These are phyloP conservation scores for Endocalyx cinctus DNA, from an alignment of 2,329 filamentous ascomycete genomes.

Conservation along the genomic window DNA sequence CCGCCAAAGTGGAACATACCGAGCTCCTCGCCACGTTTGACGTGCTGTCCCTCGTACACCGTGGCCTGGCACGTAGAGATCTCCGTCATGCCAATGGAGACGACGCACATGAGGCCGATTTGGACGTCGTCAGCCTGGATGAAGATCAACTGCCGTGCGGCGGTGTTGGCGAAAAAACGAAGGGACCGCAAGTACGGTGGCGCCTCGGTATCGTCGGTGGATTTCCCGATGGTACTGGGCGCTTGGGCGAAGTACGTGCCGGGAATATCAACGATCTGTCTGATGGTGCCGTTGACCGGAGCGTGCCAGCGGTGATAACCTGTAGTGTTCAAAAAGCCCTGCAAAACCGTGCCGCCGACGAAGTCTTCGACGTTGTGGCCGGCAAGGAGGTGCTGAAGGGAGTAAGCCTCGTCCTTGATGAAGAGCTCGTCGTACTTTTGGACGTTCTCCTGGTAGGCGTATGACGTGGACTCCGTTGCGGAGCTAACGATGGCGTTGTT, in stretches of 20 bases:
- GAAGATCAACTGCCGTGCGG: conserved; percentile 65
- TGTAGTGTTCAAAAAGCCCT: conserved; percentile 54
- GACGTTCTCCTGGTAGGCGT: conserved; percentile 33
- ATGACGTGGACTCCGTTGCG: conserved; percentile 51
- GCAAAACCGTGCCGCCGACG: conserved; percentile 52
- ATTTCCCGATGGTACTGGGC: no score
- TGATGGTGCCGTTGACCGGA: conserved; percentile 51
- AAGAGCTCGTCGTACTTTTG: conserved; percentile 51
- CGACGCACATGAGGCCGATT: conserved; percentile 66
- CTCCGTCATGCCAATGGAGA: conserved; percentile 73
- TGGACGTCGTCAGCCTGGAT: conserved; percentile 62
- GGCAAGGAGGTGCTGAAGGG: conserved; percentile 49
- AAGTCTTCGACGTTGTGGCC: conserved; percentile 47
- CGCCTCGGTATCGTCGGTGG: no score
- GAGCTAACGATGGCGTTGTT: conserved; percentile 49
- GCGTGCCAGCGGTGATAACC: conserved; percentile 61
- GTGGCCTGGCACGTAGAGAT: conserved; percentile 70
- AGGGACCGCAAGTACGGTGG: no score
- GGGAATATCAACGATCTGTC: conserved; percentile 44
- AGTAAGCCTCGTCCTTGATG: conserved; percentile 57
- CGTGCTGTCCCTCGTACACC: conserved; percentile 58
- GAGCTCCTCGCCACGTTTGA: conserved; percentile 66
- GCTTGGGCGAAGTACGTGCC: conserved; percentile 59
- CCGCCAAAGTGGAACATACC: conserved; percentile 84
- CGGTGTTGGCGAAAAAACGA: no score